phyloP scores from a whole-genome alignment of 2,329 filamentous ascomycete genomes.

The Sporothrix luriei region DNA sequence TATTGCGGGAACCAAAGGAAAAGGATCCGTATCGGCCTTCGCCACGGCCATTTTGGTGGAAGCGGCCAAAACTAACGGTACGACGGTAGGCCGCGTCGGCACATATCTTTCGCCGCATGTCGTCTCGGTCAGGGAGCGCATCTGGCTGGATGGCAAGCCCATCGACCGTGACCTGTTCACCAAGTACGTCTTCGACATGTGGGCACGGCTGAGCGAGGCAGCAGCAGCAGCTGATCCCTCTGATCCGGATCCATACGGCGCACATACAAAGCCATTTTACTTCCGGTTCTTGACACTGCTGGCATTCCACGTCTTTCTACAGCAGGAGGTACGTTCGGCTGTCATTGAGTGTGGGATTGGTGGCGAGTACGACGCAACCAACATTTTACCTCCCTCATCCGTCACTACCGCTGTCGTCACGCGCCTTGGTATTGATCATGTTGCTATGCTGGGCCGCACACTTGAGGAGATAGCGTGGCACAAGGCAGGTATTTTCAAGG shows the following conservation, averaged over 20 bases:
- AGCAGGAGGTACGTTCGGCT: constrained; percentile 73
- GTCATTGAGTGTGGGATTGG: constrained; percentile 94
- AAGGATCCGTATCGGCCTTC: constrained; percentile 72
- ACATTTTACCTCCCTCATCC: constrained; percentile 61
- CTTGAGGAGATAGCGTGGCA: constrained; percentile 72
- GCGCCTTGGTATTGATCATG: constrained; percentile 67
- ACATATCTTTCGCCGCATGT: constrained; percentile 80
- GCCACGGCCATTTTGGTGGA: constrained; percentile 60
- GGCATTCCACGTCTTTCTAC: constrained; percentile 79
- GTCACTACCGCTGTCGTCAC: constrained; percentile 47
- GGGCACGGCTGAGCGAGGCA: constrained; percentile 62
- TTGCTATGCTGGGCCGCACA: constrained; percentile 63
- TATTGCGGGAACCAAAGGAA: constrained; percentile 76
- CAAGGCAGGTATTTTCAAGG: constrained; percentile 72
- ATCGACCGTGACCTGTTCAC: constrained; percentile 71
- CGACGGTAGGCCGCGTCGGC: constrained; percentile 53
- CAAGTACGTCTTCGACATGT: constrained; percentile 79
- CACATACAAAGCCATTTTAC: constrained; percentile 78
- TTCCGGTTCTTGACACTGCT: constrained; percentile 90
- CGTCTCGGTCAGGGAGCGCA: constrained; percentile 79
- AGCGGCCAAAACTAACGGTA: constrained; percentile 42
- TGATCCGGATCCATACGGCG: constrained; percentile 55
- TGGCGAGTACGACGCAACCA: constrained; percentile 69
- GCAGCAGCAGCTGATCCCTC: constrained; percentile 42
- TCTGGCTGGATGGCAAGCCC: constrained; percentile 74